Conservation (phyloP, 305 asterid genomes). For the Salvia sclarea region DNA sequence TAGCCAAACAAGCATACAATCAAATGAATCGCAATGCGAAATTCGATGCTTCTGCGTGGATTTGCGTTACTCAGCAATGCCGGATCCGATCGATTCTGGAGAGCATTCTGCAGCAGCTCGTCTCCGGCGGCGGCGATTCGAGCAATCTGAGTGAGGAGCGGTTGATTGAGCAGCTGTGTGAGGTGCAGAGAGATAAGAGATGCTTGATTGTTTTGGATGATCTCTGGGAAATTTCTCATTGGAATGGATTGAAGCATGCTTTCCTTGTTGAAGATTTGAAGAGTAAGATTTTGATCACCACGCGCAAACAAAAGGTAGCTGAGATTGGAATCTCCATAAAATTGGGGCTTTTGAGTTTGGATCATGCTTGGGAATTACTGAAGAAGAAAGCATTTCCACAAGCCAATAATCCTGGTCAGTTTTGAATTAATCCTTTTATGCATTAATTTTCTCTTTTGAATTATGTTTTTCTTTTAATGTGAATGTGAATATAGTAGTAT, state of each 20-base stretch:
- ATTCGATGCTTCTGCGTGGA: neutral
- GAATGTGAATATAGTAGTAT: too few species aligned
- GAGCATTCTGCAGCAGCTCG: neutral
- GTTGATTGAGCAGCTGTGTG: neutral
- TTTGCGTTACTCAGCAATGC: slow-evolving; percentile 19
- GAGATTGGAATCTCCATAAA: neutral
- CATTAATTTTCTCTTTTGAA: too few species aligned
- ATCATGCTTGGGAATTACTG: slow-evolving; percentile 13
- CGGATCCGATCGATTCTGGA: neutral
- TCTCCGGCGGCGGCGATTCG: neutral
- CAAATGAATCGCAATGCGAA: neutral
- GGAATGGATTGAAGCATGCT: slow-evolving; percentile 13
- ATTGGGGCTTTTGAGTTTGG: neutral
- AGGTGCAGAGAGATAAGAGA: neutral
- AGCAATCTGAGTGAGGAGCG: neutral
- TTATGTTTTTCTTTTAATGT: too few species aligned
- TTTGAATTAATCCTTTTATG: too few species aligned
- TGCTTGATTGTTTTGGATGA: slow-evolving; percentile 21
- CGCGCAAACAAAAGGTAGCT: neutral
- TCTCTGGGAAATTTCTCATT: slow-evolving; percentile 8
- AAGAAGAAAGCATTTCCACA: slow-evolving; percentile 16
- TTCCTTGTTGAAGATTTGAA: neutral
- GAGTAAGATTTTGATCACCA: neutral
- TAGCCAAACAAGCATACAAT: neutral
- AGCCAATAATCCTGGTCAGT: neutral